A percentile compares a stretch with the other conserved stretches of the same genome.
These are phyloP conservation scores for Malus sieversii DNA, from an alignment of 306 rosid genomes.

Conservation along the genomic window DNA sequence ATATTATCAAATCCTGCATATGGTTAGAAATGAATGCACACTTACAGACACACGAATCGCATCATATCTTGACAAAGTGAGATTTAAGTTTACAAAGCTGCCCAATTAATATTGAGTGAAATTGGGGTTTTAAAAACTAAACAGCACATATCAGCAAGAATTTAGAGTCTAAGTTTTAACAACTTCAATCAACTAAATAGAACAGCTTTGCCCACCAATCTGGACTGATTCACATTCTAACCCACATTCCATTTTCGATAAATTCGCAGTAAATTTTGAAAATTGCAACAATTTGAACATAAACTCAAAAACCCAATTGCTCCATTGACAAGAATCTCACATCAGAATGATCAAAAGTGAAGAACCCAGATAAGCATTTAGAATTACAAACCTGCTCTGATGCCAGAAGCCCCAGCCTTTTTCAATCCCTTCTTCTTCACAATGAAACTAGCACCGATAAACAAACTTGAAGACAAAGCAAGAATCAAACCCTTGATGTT, in stretches of 20 bases:
- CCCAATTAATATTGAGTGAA: neutral
- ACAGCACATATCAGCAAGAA: neutral
- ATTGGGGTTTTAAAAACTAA: neutral
- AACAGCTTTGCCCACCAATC: neutral
- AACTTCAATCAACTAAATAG: neutral
- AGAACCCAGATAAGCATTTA: neutral
- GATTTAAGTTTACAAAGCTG: neutral
- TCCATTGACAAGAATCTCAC: neutral
- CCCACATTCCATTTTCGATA: neutral
- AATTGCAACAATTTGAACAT: neutral
- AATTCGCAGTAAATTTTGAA: neutral
- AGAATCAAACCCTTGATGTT: conserved; percentile 68
- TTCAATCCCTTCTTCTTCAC: conserved; percentile 87
- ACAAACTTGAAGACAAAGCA: conserved; percentile 77
- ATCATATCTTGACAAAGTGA: neutral
- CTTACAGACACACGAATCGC: neutral
- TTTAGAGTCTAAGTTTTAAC: neutral
- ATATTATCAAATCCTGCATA: neutral
- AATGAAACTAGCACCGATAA: conserved; percentile 85
- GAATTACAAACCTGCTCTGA: conserved; percentile 60
- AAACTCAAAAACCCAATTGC: neutral
- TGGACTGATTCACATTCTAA: neutral
- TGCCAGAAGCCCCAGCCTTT: conserved; percentile 84
- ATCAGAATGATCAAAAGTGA: neutral
- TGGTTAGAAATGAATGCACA: neutral